Conservation (phyloP, 257 asterid species). For the Scutellaria barbata region DNA sequence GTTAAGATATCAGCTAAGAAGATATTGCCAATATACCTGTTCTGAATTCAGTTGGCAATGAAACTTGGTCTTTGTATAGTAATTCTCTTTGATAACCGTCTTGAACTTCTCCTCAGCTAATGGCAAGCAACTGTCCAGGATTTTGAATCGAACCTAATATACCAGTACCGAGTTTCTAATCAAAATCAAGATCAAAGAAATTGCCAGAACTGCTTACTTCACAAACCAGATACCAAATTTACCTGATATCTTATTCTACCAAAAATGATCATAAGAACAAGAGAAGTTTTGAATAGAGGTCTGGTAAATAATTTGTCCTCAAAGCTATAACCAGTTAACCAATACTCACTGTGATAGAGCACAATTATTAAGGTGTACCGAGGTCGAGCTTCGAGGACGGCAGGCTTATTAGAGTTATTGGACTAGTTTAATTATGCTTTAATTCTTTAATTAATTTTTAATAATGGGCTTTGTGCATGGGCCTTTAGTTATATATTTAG, state of each 20-base stretch:
- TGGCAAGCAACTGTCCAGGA: constrained; percentile 73
- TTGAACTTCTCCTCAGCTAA: constrained; percentile 85
- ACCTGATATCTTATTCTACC: constrained; percentile 23
- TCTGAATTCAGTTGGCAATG: constrained; percentile 65
- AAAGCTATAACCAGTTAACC: neutral
- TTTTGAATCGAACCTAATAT: constrained; percentile 73
- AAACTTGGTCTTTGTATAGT: constrained; percentile 68
- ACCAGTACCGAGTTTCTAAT: constrained; percentile 28
- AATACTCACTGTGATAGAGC: too few species aligned
- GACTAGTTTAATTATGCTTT: too few species aligned
- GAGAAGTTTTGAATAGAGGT: neutral
- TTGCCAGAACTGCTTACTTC: neutral
- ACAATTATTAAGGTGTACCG: too few species aligned
- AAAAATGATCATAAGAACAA: constrained; percentile 10
- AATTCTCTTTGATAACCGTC: constrained; percentile 65
- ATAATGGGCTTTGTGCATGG: too few species aligned
- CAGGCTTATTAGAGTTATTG: too few species aligned
- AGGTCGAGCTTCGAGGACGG: too few species aligned
- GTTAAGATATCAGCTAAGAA: neutral
- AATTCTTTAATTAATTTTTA: too few species aligned
- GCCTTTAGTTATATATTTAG: too few species aligned
- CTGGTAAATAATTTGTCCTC: neutral
- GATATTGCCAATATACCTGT: constrained; percentile 56
- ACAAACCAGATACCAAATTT: neutral
- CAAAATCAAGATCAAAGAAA: constrained; percentile 25